phyloP scores from a whole-genome alignment of 2,329 filamentous ascomycete species.

The Fonsecaea erecta region DNA sequence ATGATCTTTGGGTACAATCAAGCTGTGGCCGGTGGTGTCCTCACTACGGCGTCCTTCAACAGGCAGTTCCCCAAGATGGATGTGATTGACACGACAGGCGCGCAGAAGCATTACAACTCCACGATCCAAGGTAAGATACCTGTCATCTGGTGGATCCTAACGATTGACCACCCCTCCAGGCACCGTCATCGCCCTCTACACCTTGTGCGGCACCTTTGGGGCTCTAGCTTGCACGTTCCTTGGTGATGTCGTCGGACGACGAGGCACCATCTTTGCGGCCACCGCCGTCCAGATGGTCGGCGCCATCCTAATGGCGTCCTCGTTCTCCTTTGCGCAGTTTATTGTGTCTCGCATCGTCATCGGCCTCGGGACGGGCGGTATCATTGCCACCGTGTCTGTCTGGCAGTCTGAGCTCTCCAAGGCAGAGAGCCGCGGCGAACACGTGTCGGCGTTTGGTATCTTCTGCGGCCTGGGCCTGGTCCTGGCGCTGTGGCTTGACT shows the following conservation, averaged over 20 bases:
- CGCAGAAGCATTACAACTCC: conserved; percentile 51
- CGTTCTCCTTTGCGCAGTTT: conserved; percentile 54
- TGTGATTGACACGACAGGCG: conserved; percentile 51
- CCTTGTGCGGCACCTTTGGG: conserved; percentile 48
- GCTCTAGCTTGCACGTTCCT: conserved; percentile 52
- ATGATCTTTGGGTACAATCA: conserved; percentile 60
- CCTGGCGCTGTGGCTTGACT: conserved; percentile 58
- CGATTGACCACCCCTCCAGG: neutral
- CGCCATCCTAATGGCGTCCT: conserved; percentile 53
- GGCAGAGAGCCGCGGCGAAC: conserved; percentile 45
- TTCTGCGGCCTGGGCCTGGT: conserved; percentile 57
- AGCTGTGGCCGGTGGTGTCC: conserved; percentile 55
- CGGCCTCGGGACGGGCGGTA: neutral
- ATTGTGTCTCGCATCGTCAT: conserved; percentile 55
- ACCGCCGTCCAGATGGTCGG: conserved; percentile 41
- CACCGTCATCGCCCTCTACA: conserved; percentile 47
- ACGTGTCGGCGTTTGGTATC: conserved; percentile 55
- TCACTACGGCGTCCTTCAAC: conserved; percentile 41
- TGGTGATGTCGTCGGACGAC: conserved; percentile 53
- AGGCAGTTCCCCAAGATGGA: conserved; percentile 57
- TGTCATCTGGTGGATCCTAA: neutral
- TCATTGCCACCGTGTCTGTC: neutral
- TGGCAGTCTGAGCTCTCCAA: conserved; percentile 2
- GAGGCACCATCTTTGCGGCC: conserved; percentile 41
- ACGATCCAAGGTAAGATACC: conserved; percentile 55